Evolutionary conservation across 1,284 basidiomycete genomes (phyloP), one percentile per base, ranked within the genome.

Genomic region (Sporisorium sorghi): DNA sequence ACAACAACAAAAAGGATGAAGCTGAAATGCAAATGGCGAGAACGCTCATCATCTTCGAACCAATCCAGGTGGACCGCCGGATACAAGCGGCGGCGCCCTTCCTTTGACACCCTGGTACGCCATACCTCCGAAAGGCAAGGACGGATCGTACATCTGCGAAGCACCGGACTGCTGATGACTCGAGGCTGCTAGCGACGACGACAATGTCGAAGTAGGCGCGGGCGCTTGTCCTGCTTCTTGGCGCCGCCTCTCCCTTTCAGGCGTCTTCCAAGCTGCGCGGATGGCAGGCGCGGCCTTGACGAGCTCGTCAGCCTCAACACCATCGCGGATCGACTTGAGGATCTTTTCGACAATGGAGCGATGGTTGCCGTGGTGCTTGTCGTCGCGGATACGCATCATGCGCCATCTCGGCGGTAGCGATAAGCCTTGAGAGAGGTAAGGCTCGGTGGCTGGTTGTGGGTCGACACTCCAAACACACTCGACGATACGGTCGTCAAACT

Each of bases 401-500:
- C 79, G 58, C 83, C 83, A 84, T n/a, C 76, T 66, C 11, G 80
- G 69, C 83, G 68, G 53, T 19, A 67, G 33, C 17, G 59, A 23
- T 7, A 76, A n/a, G 1, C 52, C 58, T 42, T 46, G 57, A 7
- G 69, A 71, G 15, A 61, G 15, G 24, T 63, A 67, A 1, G 59
- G 59, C 39, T 75, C 73, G 33, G 73, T 75, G 9, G 67, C 63
- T 14, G 73, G 73, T 5, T 55, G 35, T 9, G 87, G 71, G 78
- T 96, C 91, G 21, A 66, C 49, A 26, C 28, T 49, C 96, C 97
- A 99, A 62, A 90, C 89, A 23, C 95, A 94, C 84, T 99, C 97
- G 28, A 97, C 92, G 51, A 99, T 89, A 9, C 95, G 89, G 82
- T 97, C 94, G 83, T 99, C 94, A 68, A 91, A 88, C 84, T 99